Evolutionary conservation across 2,329 filamentous ascomycete genomes (phyloP).

Genomic region (Trichophyton rubrum): DNA sequence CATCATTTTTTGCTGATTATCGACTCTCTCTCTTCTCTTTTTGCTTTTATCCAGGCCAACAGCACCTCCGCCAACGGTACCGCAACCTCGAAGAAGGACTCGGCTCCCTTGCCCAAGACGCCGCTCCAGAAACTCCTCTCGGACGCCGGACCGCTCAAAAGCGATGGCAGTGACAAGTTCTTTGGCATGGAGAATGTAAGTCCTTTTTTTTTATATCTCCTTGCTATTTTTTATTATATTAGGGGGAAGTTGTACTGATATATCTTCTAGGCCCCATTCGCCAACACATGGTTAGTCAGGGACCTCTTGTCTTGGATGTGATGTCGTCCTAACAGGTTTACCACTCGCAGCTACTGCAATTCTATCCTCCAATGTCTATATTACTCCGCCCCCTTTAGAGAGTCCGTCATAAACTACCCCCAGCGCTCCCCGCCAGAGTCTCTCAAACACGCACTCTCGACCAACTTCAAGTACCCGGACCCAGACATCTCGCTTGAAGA

Average conservation of each 20-base stretch:
- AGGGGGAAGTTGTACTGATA: conserved; percentile 12
- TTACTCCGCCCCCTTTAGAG: conserved; percentile 86
- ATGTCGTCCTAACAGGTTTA: conserved; percentile 6
- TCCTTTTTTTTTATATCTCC: conserved; percentile 14
- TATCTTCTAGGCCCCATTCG: conserved; percentile 54
- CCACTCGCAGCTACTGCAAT: conserved; percentile 73
- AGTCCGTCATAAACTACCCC: conserved; percentile 87
- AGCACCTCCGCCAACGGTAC: conserved; percentile 35
- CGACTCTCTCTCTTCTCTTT: conserved; percentile 4
- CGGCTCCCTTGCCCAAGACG: conserved; percentile 43
- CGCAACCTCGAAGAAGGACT: conserved; percentile 47
- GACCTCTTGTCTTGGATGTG: neutral
- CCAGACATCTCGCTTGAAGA: conserved; percentile 45
- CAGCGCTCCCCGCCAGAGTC: conserved; percentile 56
- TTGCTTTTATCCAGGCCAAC: conserved; percentile 22
- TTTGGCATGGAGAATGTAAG: conserved; percentile 96
- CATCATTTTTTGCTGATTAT: no score
- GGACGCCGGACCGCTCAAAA: conserved; percentile 65
- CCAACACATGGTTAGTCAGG: conserved; percentile 78
- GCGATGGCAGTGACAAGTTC: conserved; percentile 93
- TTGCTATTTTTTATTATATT: no score
- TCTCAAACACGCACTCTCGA: conserved; percentile 44
- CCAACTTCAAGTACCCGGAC: conserved; percentile 45
- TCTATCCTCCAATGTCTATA: conserved; percentile 96
- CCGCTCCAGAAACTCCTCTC: conserved; percentile 63